Evolutionary conservation across 208 protist species (phyloP).

Genomic region (Crithidia fasciculata): DNA sequence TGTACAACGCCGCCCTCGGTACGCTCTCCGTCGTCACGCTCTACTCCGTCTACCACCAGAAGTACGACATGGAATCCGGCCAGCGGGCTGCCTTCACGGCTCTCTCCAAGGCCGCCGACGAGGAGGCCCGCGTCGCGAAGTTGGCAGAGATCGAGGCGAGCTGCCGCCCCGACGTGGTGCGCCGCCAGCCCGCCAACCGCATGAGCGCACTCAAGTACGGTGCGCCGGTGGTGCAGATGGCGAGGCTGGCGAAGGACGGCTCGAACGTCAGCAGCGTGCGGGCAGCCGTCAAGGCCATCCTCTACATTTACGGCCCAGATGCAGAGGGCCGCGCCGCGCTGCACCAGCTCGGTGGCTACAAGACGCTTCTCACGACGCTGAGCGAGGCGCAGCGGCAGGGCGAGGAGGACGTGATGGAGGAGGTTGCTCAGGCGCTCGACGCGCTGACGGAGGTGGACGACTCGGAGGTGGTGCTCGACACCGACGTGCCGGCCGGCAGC

Average conservation of each 20-base stretch:
- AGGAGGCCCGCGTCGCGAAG: constrained; percentile 37
- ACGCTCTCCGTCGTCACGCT: constrained; percentile 53
- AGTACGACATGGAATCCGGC: constrained; percentile 56
- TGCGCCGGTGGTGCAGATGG: constrained; percentile 50
- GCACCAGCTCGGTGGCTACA: constrained; percentile 59
- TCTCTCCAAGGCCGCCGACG: constrained; percentile 46
- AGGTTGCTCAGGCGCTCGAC: constrained; percentile 62
- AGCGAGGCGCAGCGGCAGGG: constrained; percentile 86
- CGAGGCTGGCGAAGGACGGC: constrained; percentile 70
- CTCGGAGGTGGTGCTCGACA: constrained; percentile 65
- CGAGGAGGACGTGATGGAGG: constrained; percentile 74
- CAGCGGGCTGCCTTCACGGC: constrained; percentile 41
- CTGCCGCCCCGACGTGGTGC: constrained; percentile 67
- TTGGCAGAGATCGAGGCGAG: constrained; percentile 56
- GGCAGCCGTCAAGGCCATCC: constrained; percentile 50
- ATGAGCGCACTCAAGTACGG: constrained; percentile 60
- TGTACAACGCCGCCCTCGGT: constrained; percentile 72
- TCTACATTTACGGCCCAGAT: constrained; percentile 67
- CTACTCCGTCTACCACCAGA: constrained; percentile 84
- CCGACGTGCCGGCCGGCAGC: constrained; percentile 72
- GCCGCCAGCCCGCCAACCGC: constrained; percentile 53
- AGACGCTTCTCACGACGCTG: constrained; percentile 62
- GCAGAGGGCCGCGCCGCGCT: constrained; percentile 58
- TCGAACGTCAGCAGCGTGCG: constrained; percentile 60
- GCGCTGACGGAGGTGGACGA: constrained; percentile 77